Evolutionary conservation across 768 basidiomycete species (phyloP), one percentile per base, ranked within the genome.

Genomic region (Lactarius sanguifluus): DNA sequence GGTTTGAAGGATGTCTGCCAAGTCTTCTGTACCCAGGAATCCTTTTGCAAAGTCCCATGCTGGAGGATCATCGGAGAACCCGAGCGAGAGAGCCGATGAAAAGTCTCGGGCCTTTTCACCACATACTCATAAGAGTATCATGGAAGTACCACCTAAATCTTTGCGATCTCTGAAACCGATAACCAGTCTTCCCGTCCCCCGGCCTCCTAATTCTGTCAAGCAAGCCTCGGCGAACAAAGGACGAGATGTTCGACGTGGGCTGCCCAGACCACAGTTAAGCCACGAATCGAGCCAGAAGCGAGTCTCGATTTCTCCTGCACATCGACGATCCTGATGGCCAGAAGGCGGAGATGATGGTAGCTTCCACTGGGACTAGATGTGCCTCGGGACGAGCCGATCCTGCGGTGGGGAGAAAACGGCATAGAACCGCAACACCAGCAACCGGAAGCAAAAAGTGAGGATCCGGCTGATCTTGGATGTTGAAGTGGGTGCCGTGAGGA

Each of bases 131-230:
- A 64, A 55, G 41, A 67, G 54, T 30, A 28, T 38, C 52, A 54
- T 67, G 61, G 28, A 7, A 13, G 52, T 32, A n/a, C 41, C 59
- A 36, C 43, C 57, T 3, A 59, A 59, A 30, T 54, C 62, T 36
- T 59, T 18, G 23, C 56, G 30, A 30, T n/a, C 52, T 47, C 34
- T 67, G 62, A 67, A 59, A 40, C 66, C 62, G n/a, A 67, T 67
- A 47, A 52, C 62, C 15, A 36, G 23, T n/a, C 61, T 67, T 40
- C 50, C 62, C 16, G 20, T 67, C 34, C 66, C 62, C 20, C 54
- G 47, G 45, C 66, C 66, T 28, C 62, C 57, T 4, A 25, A 54
- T 59, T 16, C 66, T 8, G 25, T 30, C 18, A 59, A 5, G 20
- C 25, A 40, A 28, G 45, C 32, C 25, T 1, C n/a, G 9, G 38